Evolutionary conservation across 768 basidiomycete genomes (phyloP).

Genomic region (Brasilioporus rufonigricans): DNA sequence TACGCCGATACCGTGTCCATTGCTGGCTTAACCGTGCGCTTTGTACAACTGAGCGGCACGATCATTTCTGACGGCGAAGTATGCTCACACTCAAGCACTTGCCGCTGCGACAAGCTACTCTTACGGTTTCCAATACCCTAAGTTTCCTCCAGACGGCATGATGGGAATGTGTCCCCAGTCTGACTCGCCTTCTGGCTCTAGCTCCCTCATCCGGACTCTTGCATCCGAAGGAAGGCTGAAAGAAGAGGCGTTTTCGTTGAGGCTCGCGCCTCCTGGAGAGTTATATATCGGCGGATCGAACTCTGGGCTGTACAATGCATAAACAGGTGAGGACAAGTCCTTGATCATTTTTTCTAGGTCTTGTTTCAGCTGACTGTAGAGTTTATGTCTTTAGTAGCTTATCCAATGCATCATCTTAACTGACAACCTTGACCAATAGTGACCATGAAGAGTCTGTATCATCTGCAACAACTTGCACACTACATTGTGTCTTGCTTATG

Average conservation of each 20-base stretch:
- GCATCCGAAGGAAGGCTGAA: conserved; percentile 11
- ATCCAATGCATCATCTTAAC: no score
- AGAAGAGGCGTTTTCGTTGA: conserved; percentile 27
- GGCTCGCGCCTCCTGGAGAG: conserved; percentile 24
- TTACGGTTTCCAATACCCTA: background rate
- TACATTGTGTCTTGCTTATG: no score
- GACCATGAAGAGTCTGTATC: no score
- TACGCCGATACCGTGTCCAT: conserved; percentile 34
- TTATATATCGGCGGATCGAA: conserved; percentile 43
- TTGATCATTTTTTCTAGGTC: no score
- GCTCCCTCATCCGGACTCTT: conserved; percentile 29
- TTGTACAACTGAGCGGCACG: no score
- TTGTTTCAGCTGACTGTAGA: no score
- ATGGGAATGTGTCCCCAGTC: conserved; percentile 31
- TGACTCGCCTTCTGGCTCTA: conserved; percentile 23
- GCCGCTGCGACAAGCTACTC: conserved; percentile 7
- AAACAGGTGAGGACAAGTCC: no score
- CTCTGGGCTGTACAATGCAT: conserved; percentile 29
- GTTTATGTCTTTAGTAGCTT: no score
- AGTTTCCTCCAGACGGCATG: conserved; percentile 13
- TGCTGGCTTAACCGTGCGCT: conserved; percentile 1
- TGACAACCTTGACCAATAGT: no score
- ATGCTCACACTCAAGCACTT: conserved; percentile 11
- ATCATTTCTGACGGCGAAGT: background rate
- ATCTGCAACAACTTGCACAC: no score